Percentiles rank a stretch among this genome's conserved stretches.
Evolutionary conservation across 2,329 filamentous ascomycete species (phyloP).

Genomic region (Botryosphaeria dothidea): DNA sequence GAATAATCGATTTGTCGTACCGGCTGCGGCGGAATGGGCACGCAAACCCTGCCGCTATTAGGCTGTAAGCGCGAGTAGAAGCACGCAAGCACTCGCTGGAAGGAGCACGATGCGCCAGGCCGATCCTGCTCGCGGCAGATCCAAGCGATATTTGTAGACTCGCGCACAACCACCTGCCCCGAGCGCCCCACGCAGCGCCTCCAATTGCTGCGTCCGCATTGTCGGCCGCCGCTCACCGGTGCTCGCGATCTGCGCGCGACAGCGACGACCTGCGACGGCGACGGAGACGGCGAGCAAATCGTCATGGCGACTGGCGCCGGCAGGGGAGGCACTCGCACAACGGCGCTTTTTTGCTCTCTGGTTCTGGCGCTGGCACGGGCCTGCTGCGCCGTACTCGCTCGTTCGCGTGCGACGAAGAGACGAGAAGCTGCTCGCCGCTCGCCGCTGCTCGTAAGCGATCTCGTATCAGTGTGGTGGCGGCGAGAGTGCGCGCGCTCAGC

Average conservation of each 20-base stretch:
- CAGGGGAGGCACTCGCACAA: too few relatives aligned
- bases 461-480: slow-evolving; percentile 13
- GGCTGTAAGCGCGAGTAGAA: slow-evolving; percentile 17
- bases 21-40: slow-evolving; percentile 12
- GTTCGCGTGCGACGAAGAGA: too few relatives aligned
- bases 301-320: too few relatives aligned
- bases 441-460: slow-evolving; percentile 9
- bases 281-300: not conserved
- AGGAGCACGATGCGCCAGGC: slow-evolving; percentile 10
- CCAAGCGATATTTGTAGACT: slow-evolving; percentile 17
- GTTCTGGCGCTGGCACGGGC: too few relatives aligned
- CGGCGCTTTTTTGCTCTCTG: too few relatives aligned
- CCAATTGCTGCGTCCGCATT: slow-evolving; percentile 1
- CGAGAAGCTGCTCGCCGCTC: not conserved
- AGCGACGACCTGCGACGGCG: not conserved
- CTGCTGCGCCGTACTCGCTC: too few relatives aligned
- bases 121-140: slow-evolving; percentile 16
- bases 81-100: slow-evolving; percentile 1
- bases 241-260: not conserved
- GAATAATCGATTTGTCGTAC: slow-evolving; percentile 19
- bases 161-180: slow-evolving; percentile 6
- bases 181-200: not conserved
- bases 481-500: not conserved
- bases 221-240: not conserved
- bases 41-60: slow-evolving; percentile 15